Evolutionary conservation across 2,329 filamentous ascomycete species (phyloP).

Genomic region (Alternaria consortialis): DNA sequence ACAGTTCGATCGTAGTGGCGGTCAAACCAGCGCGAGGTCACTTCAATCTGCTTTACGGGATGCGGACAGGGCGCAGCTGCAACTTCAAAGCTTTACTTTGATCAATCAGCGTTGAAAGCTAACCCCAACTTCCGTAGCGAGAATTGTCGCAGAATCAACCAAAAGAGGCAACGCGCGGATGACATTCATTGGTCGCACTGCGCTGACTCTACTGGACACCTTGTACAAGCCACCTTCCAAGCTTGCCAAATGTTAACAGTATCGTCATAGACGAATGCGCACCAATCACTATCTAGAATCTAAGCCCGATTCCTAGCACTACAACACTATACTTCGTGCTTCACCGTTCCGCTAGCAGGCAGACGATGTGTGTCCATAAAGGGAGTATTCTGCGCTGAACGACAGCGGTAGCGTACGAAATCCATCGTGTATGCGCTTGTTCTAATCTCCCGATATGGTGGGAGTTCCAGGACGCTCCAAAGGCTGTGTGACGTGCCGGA

Average conservation of each 20-base stretch:
- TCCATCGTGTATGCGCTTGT: not conserved
- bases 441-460: slow-evolving; percentile 23
- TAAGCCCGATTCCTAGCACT: not conserved
- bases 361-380: slow-evolving; percentile 19
- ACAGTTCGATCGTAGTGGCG: not conserved
- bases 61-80: not conserved
- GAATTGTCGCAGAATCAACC: slow-evolving; percentile 15
- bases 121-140: not conserved
- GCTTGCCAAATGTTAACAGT: not conserved
- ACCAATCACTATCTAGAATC: slow-evolving; percentile 3
- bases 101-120: not conserved
- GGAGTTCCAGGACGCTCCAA: slow-evolving; percentile 46
- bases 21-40: not conserved
- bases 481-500: slow-evolving; percentile 43
- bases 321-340: not conserved
- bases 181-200: not conserved
- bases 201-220: not conserved
- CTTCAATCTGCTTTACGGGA: not conserved
- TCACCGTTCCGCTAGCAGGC: not conserved
- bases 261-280: slow-evolving; percentile 16
- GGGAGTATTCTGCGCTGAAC: slow-evolving; percentile 30
- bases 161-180: slow-evolving; percentile 3
- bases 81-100: not conserved
- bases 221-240: not conserved
- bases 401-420: slow-evolving; percentile 1